A percentile compares a stretch with the other conserved stretches of the same genome.
Evolutionary conservation across 495 filamentous ascomycete genomes (phyloP).

Genomic region (Penicillium canariense): DNA sequence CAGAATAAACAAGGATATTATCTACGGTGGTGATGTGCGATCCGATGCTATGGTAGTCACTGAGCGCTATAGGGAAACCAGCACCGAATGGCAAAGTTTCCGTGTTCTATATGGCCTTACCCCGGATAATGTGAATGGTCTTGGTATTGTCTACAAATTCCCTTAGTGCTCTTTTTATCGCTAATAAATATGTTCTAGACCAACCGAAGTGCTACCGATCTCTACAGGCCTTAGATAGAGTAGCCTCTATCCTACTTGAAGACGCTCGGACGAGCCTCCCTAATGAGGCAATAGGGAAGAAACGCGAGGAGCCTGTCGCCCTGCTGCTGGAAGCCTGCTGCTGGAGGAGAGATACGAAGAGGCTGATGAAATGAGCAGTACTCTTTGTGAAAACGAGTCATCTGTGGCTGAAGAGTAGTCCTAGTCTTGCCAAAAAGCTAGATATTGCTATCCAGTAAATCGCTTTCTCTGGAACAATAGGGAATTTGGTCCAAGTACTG

Average conservation of each 20-base stretch:
- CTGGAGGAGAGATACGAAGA: slow-evolving; percentile 10
- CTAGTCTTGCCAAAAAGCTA: neutral
- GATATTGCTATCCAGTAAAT: too few relatives aligned
- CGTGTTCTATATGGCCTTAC: slow-evolving; percentile 6
- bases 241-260: slow-evolving; percentile 5
- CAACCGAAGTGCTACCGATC: neutral
- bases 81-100: slow-evolving; percentile 8
- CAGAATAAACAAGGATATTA: slow-evolving; percentile 1
- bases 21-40: slow-evolving; percentile 7
- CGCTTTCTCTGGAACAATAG: too few relatives aligned
- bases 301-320: slow-evolving; percentile 7
- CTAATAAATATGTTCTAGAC: slow-evolving; percentile 3
- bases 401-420: neutral
- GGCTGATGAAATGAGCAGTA: slow-evolving; percentile 13
- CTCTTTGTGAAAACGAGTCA: neutral
- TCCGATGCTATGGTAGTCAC: slow-evolving; percentile 7
- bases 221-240: slow-evolving; percentile 5
- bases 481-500: too few relatives aligned
- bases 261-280: slow-evolving; percentile 2
- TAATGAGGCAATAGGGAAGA: slow-evolving; percentile 1
- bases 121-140: slow-evolving; percentile 4
- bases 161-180: neutral
- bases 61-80: slow-evolving; percentile 3
- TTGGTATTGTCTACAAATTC: slow-evolving; percentile 1
- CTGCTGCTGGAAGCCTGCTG: slow-evolving; percentile 4